Conservation (phyloP, 2,329 filamentous ascomycete genomes). For the Neopestalotiopsis clavispora region DNA sequence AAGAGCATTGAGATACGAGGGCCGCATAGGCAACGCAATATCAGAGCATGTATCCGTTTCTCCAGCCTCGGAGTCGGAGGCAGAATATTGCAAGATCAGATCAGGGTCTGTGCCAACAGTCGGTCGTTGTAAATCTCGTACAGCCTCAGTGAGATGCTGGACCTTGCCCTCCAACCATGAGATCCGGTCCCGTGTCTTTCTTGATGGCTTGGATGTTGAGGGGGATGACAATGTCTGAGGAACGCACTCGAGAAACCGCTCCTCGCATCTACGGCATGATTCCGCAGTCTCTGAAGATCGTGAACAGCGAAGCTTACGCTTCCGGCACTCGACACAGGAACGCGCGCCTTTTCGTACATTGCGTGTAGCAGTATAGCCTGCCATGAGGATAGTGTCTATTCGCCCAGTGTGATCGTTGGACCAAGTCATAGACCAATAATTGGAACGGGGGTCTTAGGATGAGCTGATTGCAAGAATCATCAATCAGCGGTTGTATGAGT, state of each 20-base stretch:
- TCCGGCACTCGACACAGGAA: slow-evolving; percentile 5
- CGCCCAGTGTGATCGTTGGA: not conserved
- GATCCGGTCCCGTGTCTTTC: not conserved
- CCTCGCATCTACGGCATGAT: slow-evolving; percentile 1
- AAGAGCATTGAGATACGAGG: slow-evolving; percentile 4
- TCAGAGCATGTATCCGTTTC: not conserved
- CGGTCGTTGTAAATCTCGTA: not conserved
- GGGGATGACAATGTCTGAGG: slow-evolving; percentile 1
- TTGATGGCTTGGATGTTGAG: not conserved
- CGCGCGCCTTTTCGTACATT: slow-evolving; percentile 1
- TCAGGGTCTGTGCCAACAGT: not conserved
- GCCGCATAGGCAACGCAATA: not conserved
- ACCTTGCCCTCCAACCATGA: not conserved
- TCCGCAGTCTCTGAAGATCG: not conserved
- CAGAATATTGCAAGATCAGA: not conserved
- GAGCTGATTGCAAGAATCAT: not conserved
- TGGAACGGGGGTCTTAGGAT: not conserved
- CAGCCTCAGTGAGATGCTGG: not conserved
- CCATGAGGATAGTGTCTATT: not conserved
- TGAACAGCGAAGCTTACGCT: slow-evolving; percentile 7
- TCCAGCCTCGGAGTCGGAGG: not conserved
- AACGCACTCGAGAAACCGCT: not conserved
- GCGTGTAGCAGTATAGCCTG: not conserved
- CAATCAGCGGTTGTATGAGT: not conserved
- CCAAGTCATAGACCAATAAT: not conserved